These are phyloP conservation scores for Chlorociboria aeruginascens DNA, from an alignment of 495 filamentous ascomycete genomes.

Conservation along the genomic window DNA sequence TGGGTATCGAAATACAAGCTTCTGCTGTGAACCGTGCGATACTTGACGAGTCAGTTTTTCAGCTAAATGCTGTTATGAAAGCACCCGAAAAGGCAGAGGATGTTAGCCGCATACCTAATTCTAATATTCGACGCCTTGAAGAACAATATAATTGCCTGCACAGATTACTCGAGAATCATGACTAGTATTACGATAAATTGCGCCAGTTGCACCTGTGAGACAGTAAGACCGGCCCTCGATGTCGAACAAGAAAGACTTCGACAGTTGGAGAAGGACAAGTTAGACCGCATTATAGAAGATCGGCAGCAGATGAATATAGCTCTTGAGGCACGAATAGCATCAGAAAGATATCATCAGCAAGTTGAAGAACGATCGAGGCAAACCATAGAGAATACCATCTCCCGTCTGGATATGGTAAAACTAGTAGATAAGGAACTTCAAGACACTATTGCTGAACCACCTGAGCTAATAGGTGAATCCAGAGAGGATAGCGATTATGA, in stretches of 20 bases:
- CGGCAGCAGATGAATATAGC: conserved; percentile 9
- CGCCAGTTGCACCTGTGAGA: conserved; percentile 3
- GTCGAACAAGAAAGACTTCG: conserved; percentile 4
- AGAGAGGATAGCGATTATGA: conserved; percentile 14
- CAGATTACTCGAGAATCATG: conserved; percentile 7
- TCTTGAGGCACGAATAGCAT: not conserved
- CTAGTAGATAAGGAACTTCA: conserved; percentile 7
- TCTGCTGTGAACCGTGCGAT: too few relatives aligned
- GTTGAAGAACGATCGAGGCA: not conserved
- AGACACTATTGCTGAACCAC: conserved; percentile 6
- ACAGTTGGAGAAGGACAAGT: conserved; percentile 7
- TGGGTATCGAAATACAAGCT: too few relatives aligned
- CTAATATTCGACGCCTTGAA: too few relatives aligned
- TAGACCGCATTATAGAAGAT: not conserved
- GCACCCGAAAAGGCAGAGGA: too few relatives aligned
- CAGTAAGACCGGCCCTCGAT: conserved; percentile 7
- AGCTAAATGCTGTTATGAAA: too few relatives aligned
- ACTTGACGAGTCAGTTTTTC: too few relatives aligned
- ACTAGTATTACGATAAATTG: conserved; percentile 11
- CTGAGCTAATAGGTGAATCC: conserved; percentile 12
- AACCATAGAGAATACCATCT: too few relatives aligned
- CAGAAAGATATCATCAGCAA: conserved; percentile 2
- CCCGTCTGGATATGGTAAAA: conserved; percentile 6
- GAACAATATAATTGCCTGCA: conserved; percentile 1
- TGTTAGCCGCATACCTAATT: too few relatives aligned